Evolutionary conservation across 2,329 filamentous ascomycete genomes (phyloP).

Genomic region (Penicillium capsulatum): DNA sequence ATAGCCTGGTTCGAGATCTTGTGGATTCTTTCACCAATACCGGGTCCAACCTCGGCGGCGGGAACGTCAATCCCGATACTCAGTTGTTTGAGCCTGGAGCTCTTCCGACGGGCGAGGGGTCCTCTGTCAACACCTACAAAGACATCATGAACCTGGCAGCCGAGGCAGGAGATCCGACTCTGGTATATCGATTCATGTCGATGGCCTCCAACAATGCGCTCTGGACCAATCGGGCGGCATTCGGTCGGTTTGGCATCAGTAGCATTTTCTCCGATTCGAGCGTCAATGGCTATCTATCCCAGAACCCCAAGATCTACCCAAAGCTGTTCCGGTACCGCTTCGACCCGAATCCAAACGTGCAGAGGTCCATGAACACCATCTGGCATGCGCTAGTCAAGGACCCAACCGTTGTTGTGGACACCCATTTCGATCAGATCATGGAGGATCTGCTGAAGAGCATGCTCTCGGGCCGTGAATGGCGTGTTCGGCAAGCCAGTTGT

Average conservation of each 20-base stretch:
- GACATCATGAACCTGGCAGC: slow-evolving; percentile 95
- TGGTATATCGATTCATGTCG: slow-evolving; percentile 99
- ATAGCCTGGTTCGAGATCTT: slow-evolving; percentile 79
- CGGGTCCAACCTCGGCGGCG: slow-evolving; percentile 57
- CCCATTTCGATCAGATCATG: slow-evolving; percentile 84
- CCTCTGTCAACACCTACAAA: slow-evolving; percentile 89
- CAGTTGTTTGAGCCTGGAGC: slow-evolving; percentile 90
- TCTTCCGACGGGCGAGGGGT: slow-evolving; percentile 82
- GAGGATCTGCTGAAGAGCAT: slow-evolving; percentile 81
- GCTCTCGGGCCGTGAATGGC: slow-evolving; percentile 79
- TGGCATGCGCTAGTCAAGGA: slow-evolving; percentile 97
- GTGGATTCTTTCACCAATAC: slow-evolving; percentile 79
- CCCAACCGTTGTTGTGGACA: slow-evolving; percentile 67
- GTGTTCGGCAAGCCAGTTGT: slow-evolving; percentile 87
- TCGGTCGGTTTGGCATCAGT: slow-evolving; percentile 88
- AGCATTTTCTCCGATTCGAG: slow-evolving; percentile 84
- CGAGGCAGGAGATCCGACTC: slow-evolving; percentile 88
- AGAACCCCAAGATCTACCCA: slow-evolving; percentile 91
- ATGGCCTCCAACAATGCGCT: slow-evolving; percentile 92
- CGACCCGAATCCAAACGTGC: slow-evolving; percentile 89
- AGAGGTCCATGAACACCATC: slow-evolving; percentile 94
- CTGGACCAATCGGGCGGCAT: slow-evolving; percentile 95
- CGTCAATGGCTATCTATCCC: slow-evolving; percentile 60
- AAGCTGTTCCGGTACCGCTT: slow-evolving; percentile 94
- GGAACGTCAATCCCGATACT: slow-evolving; percentile 82